Conservation (phyloP, 768 basidiomycete species). For the Lyophyllum decastes region DNA sequence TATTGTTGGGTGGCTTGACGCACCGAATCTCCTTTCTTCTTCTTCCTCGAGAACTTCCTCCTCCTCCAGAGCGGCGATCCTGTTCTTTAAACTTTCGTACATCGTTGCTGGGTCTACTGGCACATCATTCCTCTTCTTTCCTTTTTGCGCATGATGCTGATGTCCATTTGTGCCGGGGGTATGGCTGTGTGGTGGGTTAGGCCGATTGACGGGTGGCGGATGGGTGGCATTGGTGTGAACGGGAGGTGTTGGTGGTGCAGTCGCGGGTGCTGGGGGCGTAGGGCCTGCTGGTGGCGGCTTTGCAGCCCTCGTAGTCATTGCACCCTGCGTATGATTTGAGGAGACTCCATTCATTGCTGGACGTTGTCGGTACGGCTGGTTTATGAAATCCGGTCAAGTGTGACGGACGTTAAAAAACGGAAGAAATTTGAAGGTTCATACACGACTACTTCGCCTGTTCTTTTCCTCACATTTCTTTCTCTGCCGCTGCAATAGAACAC, state of each 20-base stretch:
- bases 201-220: slow-evolving; percentile 27
- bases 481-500: not conserved
- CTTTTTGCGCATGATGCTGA: slow-evolving; percentile 46
- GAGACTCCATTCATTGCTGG: slow-evolving; percentile 51
- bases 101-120: slow-evolving; percentile 82
- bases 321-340: slow-evolving; percentile 32
- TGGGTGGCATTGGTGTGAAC: slow-evolving; percentile 37
- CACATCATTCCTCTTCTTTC: slow-evolving; percentile 73
- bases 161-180: slow-evolving; percentile 44
- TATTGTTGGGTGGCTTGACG: slow-evolving; percentile 25
- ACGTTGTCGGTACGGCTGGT: slow-evolving; percentile 14
- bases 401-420: slow-evolving; percentile 18
- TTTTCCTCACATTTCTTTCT: not conserved
- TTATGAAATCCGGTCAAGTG: slow-evolving; percentile 12
- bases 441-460: not conserved
- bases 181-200: slow-evolving; percentile 30
- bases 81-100: slow-evolving; percentile 86
- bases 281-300: slow-evolving; percentile 61
- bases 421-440: slow-evolving; percentile 9
- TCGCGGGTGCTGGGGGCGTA: slow-evolving; percentile 61
- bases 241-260: slow-evolving; percentile 57
- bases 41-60: slow-evolving; percentile 87
- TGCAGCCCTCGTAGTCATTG: slow-evolving; percentile 38
- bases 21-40: slow-evolving; percentile 79
- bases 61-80: slow-evolving; percentile 88